Evolutionary conservation across 257 asterid species (phyloP).

Genomic region (Gentiana macrophylla): DNA sequence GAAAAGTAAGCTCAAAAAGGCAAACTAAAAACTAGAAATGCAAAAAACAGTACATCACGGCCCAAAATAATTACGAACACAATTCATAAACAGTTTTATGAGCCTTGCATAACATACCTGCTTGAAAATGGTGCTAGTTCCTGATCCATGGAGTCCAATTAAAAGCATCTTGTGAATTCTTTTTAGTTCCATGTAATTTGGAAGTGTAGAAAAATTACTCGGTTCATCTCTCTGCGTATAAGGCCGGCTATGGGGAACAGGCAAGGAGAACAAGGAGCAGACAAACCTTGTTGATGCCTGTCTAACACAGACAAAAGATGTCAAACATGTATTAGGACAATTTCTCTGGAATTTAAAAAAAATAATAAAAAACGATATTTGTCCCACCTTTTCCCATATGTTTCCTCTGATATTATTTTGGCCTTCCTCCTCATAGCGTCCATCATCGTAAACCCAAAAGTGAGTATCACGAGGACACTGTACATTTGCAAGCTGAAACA

Average conservation of each 20-base stretch:
- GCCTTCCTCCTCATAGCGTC: conserved; percentile 98
- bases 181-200: conserved; percentile 72
- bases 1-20: too few species aligned
- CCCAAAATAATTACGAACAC: too few species aligned
- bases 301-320: conserved; percentile 1
- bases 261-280: conserved; percentile 82
- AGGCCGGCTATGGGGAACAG: conserved; percentile 83
- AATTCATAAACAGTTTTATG: too few species aligned
- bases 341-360: too few species aligned
- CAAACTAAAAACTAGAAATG: too few species aligned
- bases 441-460: conserved; percentile 98
- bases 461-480: conserved; percentile 99
- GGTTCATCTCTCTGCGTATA: conserved; percentile 65
- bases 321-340: too few species aligned
- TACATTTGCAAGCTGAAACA: conserved; percentile 74
- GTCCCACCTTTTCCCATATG: conserved; percentile 85
- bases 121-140: conserved; percentile 93
- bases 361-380: background rate
- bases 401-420: conserved; percentile 96
- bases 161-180: conserved; percentile 74
- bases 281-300: conserved; percentile 87
- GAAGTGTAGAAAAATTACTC: conserved; percentile 57
- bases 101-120: conserved; percentile 37
- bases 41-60: too few species aligned
- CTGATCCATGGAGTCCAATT: conserved; percentile 82